Evolutionary conservation across 768 basidiomycete species (phyloP).

Genomic region (Lentinula detonsa): DNA sequence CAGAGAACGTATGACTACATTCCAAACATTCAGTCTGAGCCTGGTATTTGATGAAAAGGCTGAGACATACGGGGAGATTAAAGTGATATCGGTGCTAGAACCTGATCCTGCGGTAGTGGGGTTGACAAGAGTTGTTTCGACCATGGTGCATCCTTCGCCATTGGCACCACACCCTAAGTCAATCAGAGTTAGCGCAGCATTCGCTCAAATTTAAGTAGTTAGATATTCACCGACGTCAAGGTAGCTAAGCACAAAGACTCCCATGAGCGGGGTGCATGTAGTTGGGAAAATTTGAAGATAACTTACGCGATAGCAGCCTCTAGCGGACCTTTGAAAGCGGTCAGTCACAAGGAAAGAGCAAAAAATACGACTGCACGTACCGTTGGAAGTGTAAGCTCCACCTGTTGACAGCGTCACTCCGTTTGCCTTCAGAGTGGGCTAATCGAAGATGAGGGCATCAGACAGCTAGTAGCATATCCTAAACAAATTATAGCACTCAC

Average conservation of each 20-base stretch:
- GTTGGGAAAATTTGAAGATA: neutral
- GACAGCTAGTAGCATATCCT: neutral
- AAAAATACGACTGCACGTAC: neutral
- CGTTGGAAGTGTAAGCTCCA: conserved; percentile 18
- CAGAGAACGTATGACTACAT: conserved; percentile 25
- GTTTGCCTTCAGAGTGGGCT: conserved; percentile 12
- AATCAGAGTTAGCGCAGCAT: neutral
- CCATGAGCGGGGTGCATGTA: neutral
- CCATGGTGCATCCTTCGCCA: conserved; percentile 28
- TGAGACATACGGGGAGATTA: conserved; percentile 25
- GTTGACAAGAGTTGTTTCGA: conserved; percentile 28
- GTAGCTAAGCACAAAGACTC: neutral
- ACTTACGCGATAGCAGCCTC: conserved; percentile 24
- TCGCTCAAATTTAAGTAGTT: neutral
- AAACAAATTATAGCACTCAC: neutral
- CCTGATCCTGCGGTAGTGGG: conserved; percentile 25
- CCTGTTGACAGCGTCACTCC: conserved; percentile 22
- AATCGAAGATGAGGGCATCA: neutral
- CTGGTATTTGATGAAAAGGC: neutral
- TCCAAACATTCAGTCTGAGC: neutral
- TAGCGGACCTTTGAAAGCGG: conserved; percentile 15
- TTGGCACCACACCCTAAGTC: conserved; percentile 26
- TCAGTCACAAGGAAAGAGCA: neutral
- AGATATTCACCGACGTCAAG: conserved; percentile 1
- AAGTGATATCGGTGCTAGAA: conserved; percentile 27